Conservation (phyloP, 805 yeast species). For the Pichia sporocuriosa region DNA sequence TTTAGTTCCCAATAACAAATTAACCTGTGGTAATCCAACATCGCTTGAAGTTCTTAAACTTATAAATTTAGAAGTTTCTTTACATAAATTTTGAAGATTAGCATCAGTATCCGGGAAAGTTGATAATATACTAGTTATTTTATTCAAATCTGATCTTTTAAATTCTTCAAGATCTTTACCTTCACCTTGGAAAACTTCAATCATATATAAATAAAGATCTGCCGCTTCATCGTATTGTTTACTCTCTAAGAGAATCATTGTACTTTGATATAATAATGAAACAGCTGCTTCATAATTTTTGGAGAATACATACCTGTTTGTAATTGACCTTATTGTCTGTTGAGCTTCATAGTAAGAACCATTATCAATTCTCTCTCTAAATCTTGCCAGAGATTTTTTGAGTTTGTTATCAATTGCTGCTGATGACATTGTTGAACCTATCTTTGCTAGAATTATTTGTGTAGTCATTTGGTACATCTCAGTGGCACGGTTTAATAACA, state of each 20-base stretch:
- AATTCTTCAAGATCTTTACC: constrained; percentile 29
- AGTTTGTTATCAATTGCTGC: constrained; percentile 33
- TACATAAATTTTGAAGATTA: constrained; percentile 58
- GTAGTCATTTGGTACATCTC: too few relatives aligned
- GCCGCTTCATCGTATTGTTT: constrained; percentile 75
- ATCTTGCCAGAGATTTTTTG: constrained; percentile 55
- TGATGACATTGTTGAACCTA: constrained; percentile 3
- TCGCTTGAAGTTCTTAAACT: constrained; percentile 39
- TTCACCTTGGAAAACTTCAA: constrained; percentile 58
- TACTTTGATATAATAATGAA: constrained; percentile 65
- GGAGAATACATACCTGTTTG: constrained; percentile 70
- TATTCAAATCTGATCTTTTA: constrained; percentile 25
- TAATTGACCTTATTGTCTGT: constrained; percentile 86
- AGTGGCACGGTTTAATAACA: too few relatives aligned
- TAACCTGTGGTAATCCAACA: constrained; percentile 71
- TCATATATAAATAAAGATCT: constrained; percentile 64
- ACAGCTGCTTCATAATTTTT: constrained; percentile 65
- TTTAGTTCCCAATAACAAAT: constrained; percentile 66
- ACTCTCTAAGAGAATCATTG: constrained; percentile 59
- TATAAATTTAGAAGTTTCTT: constrained; percentile 65
- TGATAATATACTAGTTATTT: constrained; percentile 36
- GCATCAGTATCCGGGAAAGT: constrained; percentile 47
- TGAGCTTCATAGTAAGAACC: constrained; percentile 93
- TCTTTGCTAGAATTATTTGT: too few relatives aligned
- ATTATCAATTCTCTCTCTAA: constrained; percentile 56